Base-by-base conservation (phyloP, 176 grass and related monocot genomes). In the Aegilops speltoides region DNA sequence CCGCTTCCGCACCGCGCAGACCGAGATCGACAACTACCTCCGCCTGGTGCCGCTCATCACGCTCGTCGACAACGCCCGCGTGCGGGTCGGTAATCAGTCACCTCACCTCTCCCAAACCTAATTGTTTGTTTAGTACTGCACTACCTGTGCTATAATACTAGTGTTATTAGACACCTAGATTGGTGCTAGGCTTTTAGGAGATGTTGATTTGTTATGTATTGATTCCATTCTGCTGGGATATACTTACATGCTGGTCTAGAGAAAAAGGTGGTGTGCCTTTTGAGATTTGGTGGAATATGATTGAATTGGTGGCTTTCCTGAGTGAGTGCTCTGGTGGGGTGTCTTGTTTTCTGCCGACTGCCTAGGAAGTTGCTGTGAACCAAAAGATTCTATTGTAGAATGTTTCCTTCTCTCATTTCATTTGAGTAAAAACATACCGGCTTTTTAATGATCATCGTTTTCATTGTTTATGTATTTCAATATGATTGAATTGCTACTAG, bases 1-100 rank as follows among this genome's bases (percentile, higher is more conserved):
- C 82, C 94, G 91, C 65, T 99, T 99, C 83, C 87, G 87, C 16
- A 94, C 86, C 82, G 97, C 85, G 46, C 94, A 99, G 94, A 89
- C 8, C 74, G 97, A 99, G 92, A 99, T 99, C 73, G 97, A 99
- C 72, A 91, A 93, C 36, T 96, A 99, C 73, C 87, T 99, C 20
- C 80, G 87, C 46, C 89, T 99, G 63, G 94, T 99, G 38, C 97
- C 97, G 26, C 92, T 99, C 86, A 91, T 99, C 83, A 94, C 90
- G 12, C 97, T 99, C 52, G 97, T 96, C 57, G 96, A 98, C 79
- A 90, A 95, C 67, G 87, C 89, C 8, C 82, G 93, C 64, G 88
- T 95, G 10, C 86, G 90, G 93, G 96, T 96, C 85, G 23, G 89
- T 92, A 59, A 64, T 82, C 76, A 15, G 0, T 31, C 64, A 14